A percentile compares a stretch with the other conserved stretches of the same genome.
Conservation (phyloP, 2,329 filamentous ascomycete species). For the Ophiosphaerella narmari region DNA sequence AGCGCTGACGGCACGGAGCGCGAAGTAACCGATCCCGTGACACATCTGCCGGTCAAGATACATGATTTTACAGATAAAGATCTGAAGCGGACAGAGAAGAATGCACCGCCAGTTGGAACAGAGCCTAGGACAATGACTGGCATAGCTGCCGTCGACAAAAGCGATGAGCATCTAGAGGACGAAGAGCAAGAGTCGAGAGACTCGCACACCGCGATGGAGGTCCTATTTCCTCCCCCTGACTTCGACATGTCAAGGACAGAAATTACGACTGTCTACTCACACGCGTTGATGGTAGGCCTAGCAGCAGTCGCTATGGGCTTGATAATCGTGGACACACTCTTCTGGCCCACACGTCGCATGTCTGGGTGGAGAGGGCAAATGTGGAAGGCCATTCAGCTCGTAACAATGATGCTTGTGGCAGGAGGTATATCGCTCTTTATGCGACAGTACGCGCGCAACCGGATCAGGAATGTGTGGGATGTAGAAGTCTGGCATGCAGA, state of each 20-base stretch:
- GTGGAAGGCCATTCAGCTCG: constrained; percentile 33
- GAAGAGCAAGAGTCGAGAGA: constrained; percentile 51
- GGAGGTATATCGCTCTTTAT: constrained; percentile 52
- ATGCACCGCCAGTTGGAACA: constrained; percentile 49
- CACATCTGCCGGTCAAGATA: constrained; percentile 69
- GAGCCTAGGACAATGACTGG: constrained; percentile 52
- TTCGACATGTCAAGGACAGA: constrained; percentile 53
- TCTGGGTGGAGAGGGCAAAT: constrained; percentile 39
- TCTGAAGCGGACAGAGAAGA: constrained; percentile 56
- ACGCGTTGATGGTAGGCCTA: constrained; percentile 49
- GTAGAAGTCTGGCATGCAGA: constrained; percentile 72
- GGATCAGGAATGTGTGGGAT: constrained; percentile 66
- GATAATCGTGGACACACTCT: constrained; percentile 40
- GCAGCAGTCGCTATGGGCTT: constrained; percentile 43
- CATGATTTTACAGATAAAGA: constrained; percentile 71
- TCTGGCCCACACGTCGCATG: constrained; percentile 37
- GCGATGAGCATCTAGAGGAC: constrained; percentile 47
- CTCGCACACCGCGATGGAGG: constrained; percentile 52
- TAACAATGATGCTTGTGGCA: constrained; percentile 32
- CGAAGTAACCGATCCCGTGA: constrained; percentile 73
- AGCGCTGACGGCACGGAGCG: constrained; percentile 55
- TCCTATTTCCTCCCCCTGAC: constrained; percentile 59
- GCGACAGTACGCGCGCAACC: constrained; percentile 65
- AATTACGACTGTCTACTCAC: constrained; percentile 52
- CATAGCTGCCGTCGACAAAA: constrained; percentile 51